These are phyloP conservation scores for Sclerotinia glacialis DNA, from an alignment of 2,329 filamentous ascomycete genomes.

Conservation along the genomic window DNA sequence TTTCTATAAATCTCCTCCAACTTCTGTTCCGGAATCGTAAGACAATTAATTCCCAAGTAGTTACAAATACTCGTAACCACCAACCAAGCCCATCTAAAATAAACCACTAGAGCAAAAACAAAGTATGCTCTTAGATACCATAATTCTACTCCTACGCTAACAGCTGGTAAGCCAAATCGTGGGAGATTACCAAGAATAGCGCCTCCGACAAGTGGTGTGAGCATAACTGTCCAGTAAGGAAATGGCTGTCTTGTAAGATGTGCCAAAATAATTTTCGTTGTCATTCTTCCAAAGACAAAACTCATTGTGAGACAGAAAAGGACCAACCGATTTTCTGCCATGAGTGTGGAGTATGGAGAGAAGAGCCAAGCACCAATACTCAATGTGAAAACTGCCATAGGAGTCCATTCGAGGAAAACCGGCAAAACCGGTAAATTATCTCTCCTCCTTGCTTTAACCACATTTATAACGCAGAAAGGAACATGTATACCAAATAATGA, in stretches of 20 bases:
- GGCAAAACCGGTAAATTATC: constrained; percentile 73
- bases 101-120: constrained; percentile 76
- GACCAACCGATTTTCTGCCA: constrained; percentile 81
- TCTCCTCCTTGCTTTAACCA: constrained; percentile 69
- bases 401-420: constrained; percentile 90
- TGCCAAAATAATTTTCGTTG: constrained; percentile 97
- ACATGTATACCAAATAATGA: constrained; percentile 72
- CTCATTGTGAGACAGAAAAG: constrained; percentile 91
- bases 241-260: constrained; percentile 92
- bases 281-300: constrained; percentile 98
- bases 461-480: constrained; percentile 86
- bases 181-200: constrained; percentile 82
- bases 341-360: constrained; percentile 79
- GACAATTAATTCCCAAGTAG: constrained; percentile 88
- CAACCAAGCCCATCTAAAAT: constrained; percentile 88
- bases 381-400: constrained; percentile 77
- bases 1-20: constrained; percentile 26
- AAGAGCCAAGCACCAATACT: constrained; percentile 81
- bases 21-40: constrained; percentile 73
- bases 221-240: constrained; percentile 92
- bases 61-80: constrained; percentile 90
- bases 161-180: constrained; percentile 64
- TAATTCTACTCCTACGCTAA: constrained; percentile 67
- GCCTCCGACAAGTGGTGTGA: constrained; percentile 81
- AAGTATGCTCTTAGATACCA: constrained; percentile 85